Conservation (phyloP, 2,329 filamentous ascomycete species). For the Xenoacremonium recifei region DNA sequence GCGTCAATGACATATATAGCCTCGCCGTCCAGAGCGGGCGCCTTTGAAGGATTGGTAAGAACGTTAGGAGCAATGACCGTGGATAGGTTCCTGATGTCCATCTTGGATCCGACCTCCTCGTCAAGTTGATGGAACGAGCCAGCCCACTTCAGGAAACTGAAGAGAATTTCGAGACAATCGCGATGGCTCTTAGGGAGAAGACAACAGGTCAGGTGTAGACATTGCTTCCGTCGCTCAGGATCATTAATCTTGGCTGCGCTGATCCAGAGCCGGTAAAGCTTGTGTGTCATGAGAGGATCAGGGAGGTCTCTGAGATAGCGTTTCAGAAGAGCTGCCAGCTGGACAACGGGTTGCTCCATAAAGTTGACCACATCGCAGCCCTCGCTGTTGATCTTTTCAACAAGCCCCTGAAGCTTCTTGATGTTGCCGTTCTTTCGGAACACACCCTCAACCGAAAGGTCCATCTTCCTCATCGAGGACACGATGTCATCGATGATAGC, state of each 20-base stretch:
- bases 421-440: conserved; percentile 99
- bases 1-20: conserved; percentile 93
- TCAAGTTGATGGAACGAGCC: conserved; percentile 97
- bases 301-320: conserved; percentile 93
- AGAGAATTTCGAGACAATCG: conserved; percentile 92
- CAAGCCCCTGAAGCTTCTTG: conserved; percentile 82
- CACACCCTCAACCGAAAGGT: conserved; percentile 96
- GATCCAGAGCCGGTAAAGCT: conserved; percentile 88
- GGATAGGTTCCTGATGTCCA: conserved; percentile 96
- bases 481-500: conserved; percentile 95
- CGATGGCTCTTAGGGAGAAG: conserved; percentile 88
- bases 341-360: conserved; percentile 85
- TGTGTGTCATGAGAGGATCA: conserved; percentile 91
- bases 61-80: conserved; percentile 98
- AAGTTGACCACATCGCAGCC: conserved; percentile 85
- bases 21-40: conserved; percentile 72
- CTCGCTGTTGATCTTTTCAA: conserved; percentile 81
- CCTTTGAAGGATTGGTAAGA: conserved; percentile 68
- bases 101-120: conserved; percentile 95
- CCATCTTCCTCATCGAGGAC: conserved; percentile 95
- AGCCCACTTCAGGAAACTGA: conserved; percentile 95
- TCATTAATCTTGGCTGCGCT: conserved; percentile 85
- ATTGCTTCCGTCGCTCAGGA: conserved; percentile 75
- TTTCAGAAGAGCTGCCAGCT: conserved; percentile 90
- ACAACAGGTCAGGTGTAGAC: conserved; percentile 89